Percentiles rank a stretch among this genome's conserved stretches.
Evolutionary conservation across 306 rosid genomes (phyloP).

Genomic region (Dryas octopetala): DNA sequence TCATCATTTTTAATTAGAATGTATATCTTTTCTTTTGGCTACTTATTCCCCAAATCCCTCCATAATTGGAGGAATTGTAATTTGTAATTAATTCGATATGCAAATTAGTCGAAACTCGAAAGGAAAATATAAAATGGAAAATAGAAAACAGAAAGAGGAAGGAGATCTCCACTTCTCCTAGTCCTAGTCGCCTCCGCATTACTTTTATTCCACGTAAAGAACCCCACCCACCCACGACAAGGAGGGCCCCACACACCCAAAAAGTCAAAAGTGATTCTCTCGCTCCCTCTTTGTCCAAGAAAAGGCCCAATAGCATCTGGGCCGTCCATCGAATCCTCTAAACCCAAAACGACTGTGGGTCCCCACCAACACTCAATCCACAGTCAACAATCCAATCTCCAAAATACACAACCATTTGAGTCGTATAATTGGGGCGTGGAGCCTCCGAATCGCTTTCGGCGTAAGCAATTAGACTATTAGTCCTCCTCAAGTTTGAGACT

Average conservation of each 20-base stretch:
- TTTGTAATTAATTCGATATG: not conserved
- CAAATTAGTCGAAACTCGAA: no score
- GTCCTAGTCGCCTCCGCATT: not conserved
- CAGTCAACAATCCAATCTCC: not conserved
- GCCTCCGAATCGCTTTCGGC: slow-evolving; percentile 13
- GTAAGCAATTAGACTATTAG: not conserved
- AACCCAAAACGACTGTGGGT: not conserved
- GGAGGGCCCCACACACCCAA: not conserved
- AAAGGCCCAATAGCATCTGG: not conserved
- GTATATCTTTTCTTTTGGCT: not conserved
- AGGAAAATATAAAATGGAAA: no score
- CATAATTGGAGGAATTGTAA: not conserved
- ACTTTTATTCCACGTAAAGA: slow-evolving; percentile 31
- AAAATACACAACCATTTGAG: not conserved
- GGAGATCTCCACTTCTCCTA: slow-evolving; percentile 6
- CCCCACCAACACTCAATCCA: not conserved
- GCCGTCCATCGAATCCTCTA: not conserved
- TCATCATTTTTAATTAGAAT: not conserved
- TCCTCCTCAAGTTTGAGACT: not conserved
- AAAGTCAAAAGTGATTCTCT: slow-evolving; percentile 24
- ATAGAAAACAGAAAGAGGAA: no score
- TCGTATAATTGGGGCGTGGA: not conserved
- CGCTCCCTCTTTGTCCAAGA: not conserved
- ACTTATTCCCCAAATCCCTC: not conserved
- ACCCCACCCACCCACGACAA: slow-evolving; percentile 24